A percentile compares a stretch with the other conserved stretches of the same genome.
Evolutionary conservation across 768 basidiomycete species (phyloP).

Genomic region (Leucocoprinus leucothites): DNA sequence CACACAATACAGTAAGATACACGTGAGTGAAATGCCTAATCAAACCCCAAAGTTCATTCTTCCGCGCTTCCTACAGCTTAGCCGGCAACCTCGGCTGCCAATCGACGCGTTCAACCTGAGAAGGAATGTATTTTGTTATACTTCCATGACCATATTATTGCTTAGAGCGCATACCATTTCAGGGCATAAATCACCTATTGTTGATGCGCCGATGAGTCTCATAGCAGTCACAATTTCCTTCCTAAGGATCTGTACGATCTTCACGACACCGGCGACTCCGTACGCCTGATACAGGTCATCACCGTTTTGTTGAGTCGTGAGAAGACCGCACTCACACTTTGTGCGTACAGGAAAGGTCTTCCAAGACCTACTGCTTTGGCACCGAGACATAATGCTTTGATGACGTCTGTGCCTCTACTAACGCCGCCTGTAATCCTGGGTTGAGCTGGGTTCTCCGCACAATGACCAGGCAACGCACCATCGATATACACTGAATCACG

Average conservation of each 20-base stretch:
- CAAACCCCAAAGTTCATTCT: too few relatives aligned
- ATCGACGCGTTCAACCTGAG: constrained; percentile 52
- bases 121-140: not conserved
- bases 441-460: not conserved
- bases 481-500: constrained; percentile 73
- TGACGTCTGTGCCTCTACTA: constrained; percentile 48
- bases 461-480: constrained; percentile 36
- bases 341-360: constrained; percentile 81
- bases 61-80: constrained; percentile 35
- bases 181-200: constrained; percentile 62
- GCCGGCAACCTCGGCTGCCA: constrained; percentile 50
- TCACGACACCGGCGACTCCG: constrained; percentile 67
- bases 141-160: too few relatives aligned
- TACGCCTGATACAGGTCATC: constrained; percentile 54
- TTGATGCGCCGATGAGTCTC: constrained; percentile 70
- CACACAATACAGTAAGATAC: too few relatives aligned
- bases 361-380: constrained; percentile 87
- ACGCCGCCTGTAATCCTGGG: constrained; percentile 3
- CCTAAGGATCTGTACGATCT: constrained; percentile 63
- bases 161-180: constrained; percentile 58
- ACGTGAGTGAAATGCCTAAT: too few relatives aligned
- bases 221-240: constrained; percentile 78
- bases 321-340: constrained; percentile 53
- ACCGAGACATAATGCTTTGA: constrained; percentile 89
- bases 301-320: not conserved